Evolutionary conservation across 2,329 filamentous ascomycete genomes (phyloP).

Genomic region (Cryoendolithus antarcticus): DNA sequence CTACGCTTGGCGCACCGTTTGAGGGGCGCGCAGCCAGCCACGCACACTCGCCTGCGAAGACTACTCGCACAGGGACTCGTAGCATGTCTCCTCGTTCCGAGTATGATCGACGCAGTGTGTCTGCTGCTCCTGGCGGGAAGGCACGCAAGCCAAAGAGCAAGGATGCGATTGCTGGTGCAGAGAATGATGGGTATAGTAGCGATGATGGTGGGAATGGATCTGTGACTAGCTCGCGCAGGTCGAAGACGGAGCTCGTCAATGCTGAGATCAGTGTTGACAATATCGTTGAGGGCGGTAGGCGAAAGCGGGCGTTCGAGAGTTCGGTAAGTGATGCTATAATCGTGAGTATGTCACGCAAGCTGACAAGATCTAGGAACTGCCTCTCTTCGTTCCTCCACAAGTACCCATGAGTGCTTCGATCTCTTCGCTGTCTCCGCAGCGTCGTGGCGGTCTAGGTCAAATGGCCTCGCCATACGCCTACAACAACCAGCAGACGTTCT

Average conservation of each 20-base stretch:
- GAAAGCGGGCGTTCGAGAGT: constrained; percentile 88
- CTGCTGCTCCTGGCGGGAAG: constrained; percentile 53
- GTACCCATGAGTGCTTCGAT: constrained; percentile 92
- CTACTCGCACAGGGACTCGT: constrained; percentile 63
- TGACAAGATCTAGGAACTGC: constrained; percentile 59
- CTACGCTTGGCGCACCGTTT: constrained; percentile 51
- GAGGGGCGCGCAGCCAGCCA: constrained; percentile 51
- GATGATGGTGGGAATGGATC: constrained; percentile 72
- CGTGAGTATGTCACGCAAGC: constrained; percentile 12
- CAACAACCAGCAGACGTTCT: constrained; percentile 66
- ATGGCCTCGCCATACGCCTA: constrained; percentile 62
- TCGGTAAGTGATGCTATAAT: too few species aligned
- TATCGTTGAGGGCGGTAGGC: constrained; percentile 90
- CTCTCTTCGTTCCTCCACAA: constrained; percentile 85
- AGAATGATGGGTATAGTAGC: constrained; percentile 64
- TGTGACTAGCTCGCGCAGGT: constrained; percentile 56
- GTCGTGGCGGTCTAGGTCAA: constrained; percentile 62
- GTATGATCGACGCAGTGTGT: constrained; percentile 64
- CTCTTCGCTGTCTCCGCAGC: constrained; percentile 83
- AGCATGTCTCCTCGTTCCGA: constrained; percentile 62
- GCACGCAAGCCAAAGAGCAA: constrained; percentile 41
- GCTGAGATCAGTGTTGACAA: constrained; percentile 98
- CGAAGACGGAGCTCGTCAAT: constrained; percentile 73
- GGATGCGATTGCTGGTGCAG: constrained; percentile 31
- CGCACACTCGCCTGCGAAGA: constrained; percentile 52